These are phyloP conservation scores for Trichophyton schoenleinii DNA, from an alignment of 2,329 filamentous ascomycete genomes.

Conservation along the genomic window DNA sequence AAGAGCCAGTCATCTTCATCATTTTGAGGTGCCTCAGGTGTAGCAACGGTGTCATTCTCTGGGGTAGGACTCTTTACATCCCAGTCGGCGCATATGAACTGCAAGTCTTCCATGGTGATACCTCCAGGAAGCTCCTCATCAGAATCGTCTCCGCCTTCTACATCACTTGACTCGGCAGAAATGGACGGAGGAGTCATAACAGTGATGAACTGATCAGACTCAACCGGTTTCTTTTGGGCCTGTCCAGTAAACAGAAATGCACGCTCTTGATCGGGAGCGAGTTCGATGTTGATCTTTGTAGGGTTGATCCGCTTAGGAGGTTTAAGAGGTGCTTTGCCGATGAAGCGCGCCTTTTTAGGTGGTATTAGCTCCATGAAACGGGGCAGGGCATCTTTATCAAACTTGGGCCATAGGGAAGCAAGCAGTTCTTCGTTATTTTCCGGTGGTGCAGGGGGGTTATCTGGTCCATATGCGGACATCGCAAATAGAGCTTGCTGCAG, in stretches of 20 bases:
- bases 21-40: slow-evolving; percentile 38
- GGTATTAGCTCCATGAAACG: slow-evolving; percentile 75
- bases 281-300: slow-evolving; percentile 76
- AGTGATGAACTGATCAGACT: slow-evolving; percentile 45
- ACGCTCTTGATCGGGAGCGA: slow-evolving; percentile 76
- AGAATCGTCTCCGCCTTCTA: slow-evolving; percentile 41
- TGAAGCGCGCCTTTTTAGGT: slow-evolving; percentile 63
- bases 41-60: slow-evolving; percentile 20
- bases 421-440: slow-evolving; percentile 65
- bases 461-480: slow-evolving; percentile 39
- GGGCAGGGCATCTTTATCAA: slow-evolving; percentile 60
- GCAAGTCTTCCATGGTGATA: slow-evolving; percentile 65
- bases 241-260: slow-evolving; percentile 63
- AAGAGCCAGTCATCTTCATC: slow-evolving; percentile 45
- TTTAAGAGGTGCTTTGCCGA: slow-evolving; percentile 66
- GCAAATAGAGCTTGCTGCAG: slow-evolving; percentile 37
- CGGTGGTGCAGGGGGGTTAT: slow-evolving; percentile 53
- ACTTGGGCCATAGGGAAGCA: slow-evolving; percentile 68
- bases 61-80: slow-evolving; percentile 48
- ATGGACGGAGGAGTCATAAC: slow-evolving; percentile 33
- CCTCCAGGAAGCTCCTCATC: slow-evolving; percentile 56
- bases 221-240: slow-evolving; percentile 38
- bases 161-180: slow-evolving; percentile 38
- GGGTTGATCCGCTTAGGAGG: slow-evolving; percentile 71
- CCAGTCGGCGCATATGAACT: slow-evolving; percentile 80